Base-by-base conservation (phyloP, 257 asterid species). In the Fraxinus excelsior region DNA sequence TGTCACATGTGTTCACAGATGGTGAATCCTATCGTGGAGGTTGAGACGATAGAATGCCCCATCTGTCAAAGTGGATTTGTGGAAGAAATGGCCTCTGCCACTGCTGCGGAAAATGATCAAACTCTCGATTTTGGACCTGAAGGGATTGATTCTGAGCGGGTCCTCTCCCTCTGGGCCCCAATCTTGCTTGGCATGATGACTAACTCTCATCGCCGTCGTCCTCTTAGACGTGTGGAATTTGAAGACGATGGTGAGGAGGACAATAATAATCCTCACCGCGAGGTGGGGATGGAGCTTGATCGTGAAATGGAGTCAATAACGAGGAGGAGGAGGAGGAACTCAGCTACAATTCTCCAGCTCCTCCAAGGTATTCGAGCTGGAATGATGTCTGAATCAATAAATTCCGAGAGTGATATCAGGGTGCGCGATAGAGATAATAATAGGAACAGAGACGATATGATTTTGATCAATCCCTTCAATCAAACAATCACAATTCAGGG, bases 151-250 rank as follows among this genome's bases (percentile, higher is more conserved):
- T 81, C 93, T 16, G 95, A 94, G 28, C 92, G 88, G 0, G 96
- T 92, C 65, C 89, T 90, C 79, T 88, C 98, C 80, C 90, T 92
- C 14, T 94, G 96, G 98, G 96, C 97, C 32, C 97, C 96, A 18
- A 86, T 94, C 82, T 82, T 91, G 77, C 89, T 90, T 0, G 97
- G 96, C 34, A 88, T 91, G 96, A 85, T 94, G 87, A 84, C 81
- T 58, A 87, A 82, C 67, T 86, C 90, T 12, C 68, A 62, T 13
- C 88, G 86, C 49, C 86, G 85, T 37, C 82, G 84, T 31, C 88
- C 76, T 19, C 80, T 78, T 11, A 70, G 92, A 81, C 88, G 84
- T 74, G 71, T 82, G 53, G 97, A 81, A 11, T 82, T 82, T 3
- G 92, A 84, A 31, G 92, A 82, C 2, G 82, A 83, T 1, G 87